Conservation (phyloP, 768 basidiomycete species). For the Boletus coccyginus region DNA sequence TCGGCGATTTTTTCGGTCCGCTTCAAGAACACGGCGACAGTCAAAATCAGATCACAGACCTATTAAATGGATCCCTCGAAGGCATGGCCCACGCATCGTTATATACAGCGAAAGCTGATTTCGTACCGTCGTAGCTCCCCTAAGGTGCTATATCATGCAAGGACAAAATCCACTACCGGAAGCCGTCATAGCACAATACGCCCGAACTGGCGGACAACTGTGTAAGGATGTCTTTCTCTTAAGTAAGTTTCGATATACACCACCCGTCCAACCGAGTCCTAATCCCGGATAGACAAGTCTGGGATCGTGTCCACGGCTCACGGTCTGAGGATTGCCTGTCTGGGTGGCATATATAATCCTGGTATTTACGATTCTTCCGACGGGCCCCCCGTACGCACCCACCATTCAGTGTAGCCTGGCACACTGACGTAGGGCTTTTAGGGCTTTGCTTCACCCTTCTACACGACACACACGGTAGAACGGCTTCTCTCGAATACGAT, state of each 20-base stretch:
- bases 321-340: slow-evolving; percentile 80
- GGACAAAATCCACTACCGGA: slow-evolving; percentile 75
- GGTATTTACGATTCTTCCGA: slow-evolving; percentile 58
- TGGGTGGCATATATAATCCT: slow-evolving; percentile 74
- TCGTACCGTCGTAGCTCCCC: slow-evolving; percentile 54
- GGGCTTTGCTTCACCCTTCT: slow-evolving; percentile 79
- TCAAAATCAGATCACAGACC: slow-evolving; percentile 52
- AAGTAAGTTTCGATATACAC: slow-evolving; percentile 48
- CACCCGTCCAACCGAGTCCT: background rate
- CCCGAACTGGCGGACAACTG: slow-evolving; percentile 74
- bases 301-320: slow-evolving; percentile 75
- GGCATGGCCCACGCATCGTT: slow-evolving; percentile 39
- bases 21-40: slow-evolving; percentile 34
- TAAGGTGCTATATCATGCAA: slow-evolving; percentile 93
- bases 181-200: slow-evolving; percentile 70
- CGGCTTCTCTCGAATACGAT: slow-evolving; percentile 71
- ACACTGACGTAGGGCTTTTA: slow-evolving; percentile 26
- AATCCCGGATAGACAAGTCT: slow-evolving; percentile 64
- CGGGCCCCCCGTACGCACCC: slow-evolving; percentile 55
- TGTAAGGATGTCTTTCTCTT: slow-evolving; percentile 82
- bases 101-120: slow-evolving; percentile 6
- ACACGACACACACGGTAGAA: slow-evolving; percentile 66
- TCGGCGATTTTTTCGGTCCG: slow-evolving; percentile 83
- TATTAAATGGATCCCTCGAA: slow-evolving; percentile 67
- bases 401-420: background rate